Percentiles rank a stretch among this genome's conserved stretches.
These are phyloP conservation scores for Penicillium brevicompactum DNA, from an alignment of 2,329 filamentous ascomycete species.

Conservation along the genomic window DNA sequence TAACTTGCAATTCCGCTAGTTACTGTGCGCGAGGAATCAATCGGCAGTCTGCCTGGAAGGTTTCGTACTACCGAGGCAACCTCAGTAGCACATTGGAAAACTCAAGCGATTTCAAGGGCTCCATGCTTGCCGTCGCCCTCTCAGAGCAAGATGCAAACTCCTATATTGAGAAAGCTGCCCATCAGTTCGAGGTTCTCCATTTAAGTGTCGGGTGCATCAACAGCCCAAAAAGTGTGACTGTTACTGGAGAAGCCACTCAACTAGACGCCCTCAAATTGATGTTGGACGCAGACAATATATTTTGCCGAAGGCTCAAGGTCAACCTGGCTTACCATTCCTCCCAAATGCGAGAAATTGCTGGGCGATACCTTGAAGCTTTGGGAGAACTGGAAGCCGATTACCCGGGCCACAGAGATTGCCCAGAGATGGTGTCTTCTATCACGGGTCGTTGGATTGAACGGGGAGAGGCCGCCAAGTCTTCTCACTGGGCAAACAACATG, in stretches of 20 bases:
- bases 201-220: slow-evolving; percentile 9
- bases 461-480: slow-evolving; percentile 22
- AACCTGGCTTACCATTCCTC: slow-evolving; percentile 19
- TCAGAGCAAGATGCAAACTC: background rate
- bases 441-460: slow-evolving; percentile 3
- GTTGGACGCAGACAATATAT: background rate
- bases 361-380: background rate
- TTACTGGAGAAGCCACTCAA: slow-evolving; percentile 1
- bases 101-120: background rate
- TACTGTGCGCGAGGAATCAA: slow-evolving; percentile 14
- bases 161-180: background rate
- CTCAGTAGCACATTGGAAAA: background rate
- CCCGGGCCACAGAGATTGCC: background rate
- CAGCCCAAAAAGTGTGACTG: slow-evolving; percentile 6
- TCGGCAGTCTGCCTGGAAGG: slow-evolving; percentile 12
- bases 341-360: slow-evolving; percentile 9
- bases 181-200: background rate
- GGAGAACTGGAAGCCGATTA: background rate
- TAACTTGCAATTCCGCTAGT: background rate
- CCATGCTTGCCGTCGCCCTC: slow-evolving; percentile 3
- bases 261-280: slow-evolving; percentile 3
- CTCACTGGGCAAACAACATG: slow-evolving; percentile 21
- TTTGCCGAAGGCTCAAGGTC: slow-evolving; percentile 12
- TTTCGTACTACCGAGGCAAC: slow-evolving; percentile 24
- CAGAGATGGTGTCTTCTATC: slow-evolving; percentile 1